Evolutionary conservation across 768 basidiomycete species (phyloP), one percentile per base, ranked within the genome.

Genomic region (Lactifluus volemus): DNA sequence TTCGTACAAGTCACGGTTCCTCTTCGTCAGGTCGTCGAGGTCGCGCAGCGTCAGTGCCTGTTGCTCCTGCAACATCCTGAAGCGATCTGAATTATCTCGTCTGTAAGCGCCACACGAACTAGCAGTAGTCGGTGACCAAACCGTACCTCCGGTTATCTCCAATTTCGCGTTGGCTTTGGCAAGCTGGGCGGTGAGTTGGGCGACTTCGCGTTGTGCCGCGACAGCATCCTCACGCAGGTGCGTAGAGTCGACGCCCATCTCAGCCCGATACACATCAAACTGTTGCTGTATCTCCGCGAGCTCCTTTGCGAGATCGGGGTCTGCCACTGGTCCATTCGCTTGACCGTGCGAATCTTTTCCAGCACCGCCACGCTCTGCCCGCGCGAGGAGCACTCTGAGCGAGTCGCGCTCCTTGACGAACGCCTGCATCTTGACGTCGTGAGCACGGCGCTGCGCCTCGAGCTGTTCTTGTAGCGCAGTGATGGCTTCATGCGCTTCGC

Each of bases 351-450:
- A 39, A 4, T 67, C 58, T 19, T 57, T 55, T 61, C 65, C 25
- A 42, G 32, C 11, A 53, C 57, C 19, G 68, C 70, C 32, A 30
- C 70, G 78, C 67, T 81, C 77, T 14, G 79, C 76, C 53, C 89
- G 75, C 17, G 78, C 77, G 15, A 94, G 77, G 79, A 97, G 82
- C 42, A 80, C 79, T 67, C 84, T 86, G 65, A 95, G 80, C 49
- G 91, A 82, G 66, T 97, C 97, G 5, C 92, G 77, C 73, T 98
- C 96, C 72, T 89, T 89, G 73, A 88, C 81, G 59, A 88, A 89
- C 9, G 88, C 85, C 67, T 90, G 86, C 45, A 91, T 84, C 49
- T 85, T 78, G n/a, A 74, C 73, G 38, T 88, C 85, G 69, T 81
- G 79, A 70, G 77, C 78, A 72, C 83, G 84, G 73, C 88, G 86